A percentile compares a stretch with the other conserved stretches of the same genome.
Evolutionary conservation across 805 yeast species (phyloP).

Genomic region (Kazachstania psychrophila): DNA sequence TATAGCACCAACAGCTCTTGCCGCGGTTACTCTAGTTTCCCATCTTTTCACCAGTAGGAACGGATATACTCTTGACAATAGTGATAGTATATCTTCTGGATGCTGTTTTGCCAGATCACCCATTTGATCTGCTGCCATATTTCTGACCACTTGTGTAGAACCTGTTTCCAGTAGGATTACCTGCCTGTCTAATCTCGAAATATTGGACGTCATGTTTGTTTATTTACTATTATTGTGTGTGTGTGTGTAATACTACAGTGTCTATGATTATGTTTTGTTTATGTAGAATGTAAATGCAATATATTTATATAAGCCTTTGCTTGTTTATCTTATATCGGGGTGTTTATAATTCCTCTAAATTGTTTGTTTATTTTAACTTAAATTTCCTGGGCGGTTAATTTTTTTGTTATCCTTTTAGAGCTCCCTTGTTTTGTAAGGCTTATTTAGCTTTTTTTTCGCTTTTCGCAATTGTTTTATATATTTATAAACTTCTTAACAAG

Average conservation of each 20-base stretch:
- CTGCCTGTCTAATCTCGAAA: constrained; percentile 38
- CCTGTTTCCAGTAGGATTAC: constrained; percentile 73
- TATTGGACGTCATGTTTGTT: constrained; percentile 25
- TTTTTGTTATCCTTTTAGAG: not conserved
- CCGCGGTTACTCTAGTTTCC: constrained; percentile 95
- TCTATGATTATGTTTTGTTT: not conserved
- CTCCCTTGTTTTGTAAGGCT: too few species aligned
- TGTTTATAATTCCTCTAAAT: too few species aligned
- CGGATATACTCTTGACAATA: constrained; percentile 85
- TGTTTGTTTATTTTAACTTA: too few species aligned
- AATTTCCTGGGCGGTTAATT: constrained; percentile 6
- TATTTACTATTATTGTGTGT: not conserved
- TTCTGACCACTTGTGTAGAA: constrained; percentile 83
- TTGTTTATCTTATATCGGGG: too few species aligned
- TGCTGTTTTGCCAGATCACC: constrained; percentile 90
- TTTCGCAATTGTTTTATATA: too few species aligned
- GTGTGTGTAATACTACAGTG: not conserved
- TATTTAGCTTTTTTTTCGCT: too few species aligned
- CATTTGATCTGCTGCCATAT: constrained; percentile 94
- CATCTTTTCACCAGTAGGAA: constrained; percentile 73
- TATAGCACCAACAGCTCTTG: constrained; percentile 89
- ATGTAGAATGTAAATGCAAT: not conserved
- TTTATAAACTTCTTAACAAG: too few species aligned
- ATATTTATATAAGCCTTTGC: too few species aligned
- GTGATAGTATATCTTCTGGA: constrained; percentile 80